These are phyloP conservation scores for Suhomyces tanzawaensis DNA, from an alignment of 805 yeast species.

Conservation along the genomic window DNA sequence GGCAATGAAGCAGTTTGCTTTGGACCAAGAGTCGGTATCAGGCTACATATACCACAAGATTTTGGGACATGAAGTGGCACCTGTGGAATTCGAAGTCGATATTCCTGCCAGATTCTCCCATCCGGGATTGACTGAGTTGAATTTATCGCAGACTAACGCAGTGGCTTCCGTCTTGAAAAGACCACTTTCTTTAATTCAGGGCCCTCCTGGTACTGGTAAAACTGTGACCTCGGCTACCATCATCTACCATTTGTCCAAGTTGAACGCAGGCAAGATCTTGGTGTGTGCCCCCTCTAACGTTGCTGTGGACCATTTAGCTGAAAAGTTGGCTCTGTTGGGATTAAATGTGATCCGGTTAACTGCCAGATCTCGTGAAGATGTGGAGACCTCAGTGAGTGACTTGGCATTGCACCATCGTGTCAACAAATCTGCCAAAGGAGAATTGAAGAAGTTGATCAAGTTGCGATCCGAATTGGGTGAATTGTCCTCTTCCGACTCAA, in stretches of 20 bases:
- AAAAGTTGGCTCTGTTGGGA: conserved; percentile 66
- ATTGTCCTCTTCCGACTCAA: conserved; percentile 53
- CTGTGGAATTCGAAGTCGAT: conserved; percentile 57
- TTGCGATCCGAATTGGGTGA: conserved; percentile 69
- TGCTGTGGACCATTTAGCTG: conserved; percentile 88
- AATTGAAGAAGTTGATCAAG: conserved; percentile 55
- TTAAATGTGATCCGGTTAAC: conserved; percentile 73
- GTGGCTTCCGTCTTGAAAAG: conserved; percentile 63
- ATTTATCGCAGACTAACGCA: conserved; percentile 77
- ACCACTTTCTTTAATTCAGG: conserved; percentile 83
- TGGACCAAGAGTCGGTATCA: conserved; percentile 64
- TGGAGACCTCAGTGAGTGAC: conserved; percentile 59
- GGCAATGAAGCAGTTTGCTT: conserved; percentile 72
- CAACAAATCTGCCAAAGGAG: conserved; percentile 47
- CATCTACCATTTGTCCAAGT: conserved; percentile 66
- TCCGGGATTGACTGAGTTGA: conserved; percentile 66
- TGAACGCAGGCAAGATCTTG: conserved; percentile 62
- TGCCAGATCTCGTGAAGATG: conserved; percentile 79
- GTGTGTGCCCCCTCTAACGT: conserved; percentile 97
- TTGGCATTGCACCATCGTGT: conserved; percentile 58
- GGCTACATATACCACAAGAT: conserved; percentile 73
- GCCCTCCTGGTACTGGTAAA: conserved; percentile 93
- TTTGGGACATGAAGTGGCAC: conserved; percentile 74
- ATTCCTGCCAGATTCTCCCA: conserved; percentile 62
- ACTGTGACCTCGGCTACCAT: conserved; percentile 92